Evolutionary conservation across 805 yeast species (phyloP).

Genomic region (Kazachstania martiniae): DNA sequence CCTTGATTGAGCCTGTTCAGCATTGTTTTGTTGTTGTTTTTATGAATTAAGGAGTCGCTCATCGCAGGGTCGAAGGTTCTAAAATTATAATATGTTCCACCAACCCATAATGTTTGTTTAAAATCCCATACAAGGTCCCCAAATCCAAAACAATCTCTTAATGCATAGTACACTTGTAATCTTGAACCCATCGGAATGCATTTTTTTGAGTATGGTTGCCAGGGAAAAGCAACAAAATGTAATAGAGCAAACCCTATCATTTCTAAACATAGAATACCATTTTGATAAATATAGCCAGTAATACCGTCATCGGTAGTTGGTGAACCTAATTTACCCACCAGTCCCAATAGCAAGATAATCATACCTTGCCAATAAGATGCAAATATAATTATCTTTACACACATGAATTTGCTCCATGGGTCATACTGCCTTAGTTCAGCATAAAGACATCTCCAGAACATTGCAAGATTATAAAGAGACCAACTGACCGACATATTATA

Average conservation of each 20-base stretch:
- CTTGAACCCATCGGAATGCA: conserved; percentile 61
- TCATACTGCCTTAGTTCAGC: conserved; percentile 64
- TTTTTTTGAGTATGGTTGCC: conserved; percentile 53
- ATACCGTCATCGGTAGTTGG: conserved; percentile 25
- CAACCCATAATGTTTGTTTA: conserved; percentile 45
- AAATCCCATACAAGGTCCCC: conserved; percentile 78
- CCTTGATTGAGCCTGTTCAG: conserved; percentile 74
- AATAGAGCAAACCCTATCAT: conserved; percentile 76
- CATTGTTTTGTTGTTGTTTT: conserved; percentile 53
- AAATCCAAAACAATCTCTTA: conserved; percentile 65
- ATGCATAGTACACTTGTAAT: conserved; percentile 47
- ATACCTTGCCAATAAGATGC: conserved; percentile 98
- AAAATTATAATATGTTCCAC: conserved; percentile 70
- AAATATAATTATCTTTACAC: conserved; percentile 88
- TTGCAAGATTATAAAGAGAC: conserved; percentile 74
- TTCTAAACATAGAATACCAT: conserved; percentile 71
- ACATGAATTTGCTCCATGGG: conserved; percentile 86
- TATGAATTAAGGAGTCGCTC: conserved; percentile 36
- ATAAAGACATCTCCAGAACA: conserved; percentile 89
- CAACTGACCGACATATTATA: conserved; percentile 75
- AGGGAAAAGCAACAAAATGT: conserved; percentile 82
- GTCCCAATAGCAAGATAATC: conserved; percentile 41
- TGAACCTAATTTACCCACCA: conserved; percentile 32
- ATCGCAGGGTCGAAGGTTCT: conserved; percentile 74
- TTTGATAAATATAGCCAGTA: conserved; percentile 55